A percentile compares a stretch with the other conserved stretches of the same genome.
Evolutionary conservation across 164 flowering plant genomes (phyloP).

Genomic region (Vitis rotundifolia): DNA sequence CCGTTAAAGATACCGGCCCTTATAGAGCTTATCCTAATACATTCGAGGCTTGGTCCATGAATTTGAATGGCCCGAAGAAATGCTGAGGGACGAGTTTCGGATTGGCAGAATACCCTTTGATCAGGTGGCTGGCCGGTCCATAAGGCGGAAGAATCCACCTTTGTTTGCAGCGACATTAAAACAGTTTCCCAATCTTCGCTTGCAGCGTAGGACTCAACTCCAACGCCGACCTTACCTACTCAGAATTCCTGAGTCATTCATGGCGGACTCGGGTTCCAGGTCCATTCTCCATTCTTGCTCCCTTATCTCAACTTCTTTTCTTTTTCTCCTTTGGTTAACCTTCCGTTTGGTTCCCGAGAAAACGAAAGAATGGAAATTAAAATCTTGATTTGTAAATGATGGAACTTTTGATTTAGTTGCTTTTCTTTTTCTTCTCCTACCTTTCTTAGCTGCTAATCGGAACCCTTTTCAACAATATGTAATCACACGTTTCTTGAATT

Average conservation of each 20-base stretch:
- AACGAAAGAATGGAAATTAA: not conserved
- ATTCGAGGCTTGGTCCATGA: no score
- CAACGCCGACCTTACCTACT: conserved; percentile 1
- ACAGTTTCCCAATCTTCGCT: no score
- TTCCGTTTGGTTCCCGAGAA: conserved; percentile 1
- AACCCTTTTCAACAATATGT: no score
- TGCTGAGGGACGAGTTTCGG: no score
- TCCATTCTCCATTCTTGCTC: conserved; percentile 1
- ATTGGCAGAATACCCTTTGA: no score
- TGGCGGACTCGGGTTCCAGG: conserved; percentile 22
- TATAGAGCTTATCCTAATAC: no score
- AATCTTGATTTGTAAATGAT: not conserved
- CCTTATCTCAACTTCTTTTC: not conserved
- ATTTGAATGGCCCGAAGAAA: no score
- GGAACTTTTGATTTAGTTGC: not conserved
- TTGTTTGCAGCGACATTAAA: no score
- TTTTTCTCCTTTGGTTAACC: not conserved
- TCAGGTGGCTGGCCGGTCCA: no score
- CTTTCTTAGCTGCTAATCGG: not conserved
- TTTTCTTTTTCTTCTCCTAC: not conserved
- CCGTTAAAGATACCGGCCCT: no score
- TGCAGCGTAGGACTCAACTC: no score
- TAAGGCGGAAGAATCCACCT: no score
- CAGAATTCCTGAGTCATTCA: conserved; percentile 8
- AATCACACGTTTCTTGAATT: not conserved